phyloP scores from a whole-genome alignment of 371 early-diverging fungal species.

The Circinella umbellata region DNA sequence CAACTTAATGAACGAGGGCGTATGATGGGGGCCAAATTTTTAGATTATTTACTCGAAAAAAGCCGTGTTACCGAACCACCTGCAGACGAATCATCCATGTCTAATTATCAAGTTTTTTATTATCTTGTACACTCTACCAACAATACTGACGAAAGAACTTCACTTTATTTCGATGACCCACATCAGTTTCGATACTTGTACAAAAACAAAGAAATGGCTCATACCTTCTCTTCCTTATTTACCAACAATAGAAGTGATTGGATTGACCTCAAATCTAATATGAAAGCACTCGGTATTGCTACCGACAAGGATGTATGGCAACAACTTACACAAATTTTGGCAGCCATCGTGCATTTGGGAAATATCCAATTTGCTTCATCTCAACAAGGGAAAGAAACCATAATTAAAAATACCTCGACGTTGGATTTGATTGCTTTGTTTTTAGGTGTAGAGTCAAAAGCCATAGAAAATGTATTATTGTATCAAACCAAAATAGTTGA shows the following conservation, averaged over 20 bases:
- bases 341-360: conserved; percentile 88
- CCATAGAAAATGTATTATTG: conserved; percentile 80
- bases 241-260: conserved; percentile 3
- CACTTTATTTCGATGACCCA: background rate
- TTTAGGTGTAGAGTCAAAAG: conserved; percentile 78
- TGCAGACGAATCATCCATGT: conserved; percentile 55
- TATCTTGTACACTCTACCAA: conserved; percentile 67
- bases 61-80: conserved; percentile 61
- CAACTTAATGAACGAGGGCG: conserved; percentile 90
- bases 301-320: conserved; percentile 72
- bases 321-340: conserved; percentile 81
- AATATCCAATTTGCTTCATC: conserved; percentile 77
- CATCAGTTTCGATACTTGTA: conserved; percentile 17
- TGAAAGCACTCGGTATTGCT: conserved; percentile 83
- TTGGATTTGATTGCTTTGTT: conserved; percentile 79
- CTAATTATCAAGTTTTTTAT: conserved; percentile 94
- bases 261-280: conserved; percentile 63
- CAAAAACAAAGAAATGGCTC: conserved; percentile 13
- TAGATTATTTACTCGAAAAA: conserved; percentile 91
- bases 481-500: conserved; percentile 79
- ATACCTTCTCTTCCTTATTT: background rate
- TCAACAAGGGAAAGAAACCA: conserved; percentile 53
- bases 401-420: conserved; percentile 65
- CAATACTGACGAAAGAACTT: too few species aligned
- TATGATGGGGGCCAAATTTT: conserved; percentile 84